These are phyloP conservation scores for Trametes elegans DNA, from an alignment of 768 basidiomycete species.

Conservation along the genomic window DNA sequence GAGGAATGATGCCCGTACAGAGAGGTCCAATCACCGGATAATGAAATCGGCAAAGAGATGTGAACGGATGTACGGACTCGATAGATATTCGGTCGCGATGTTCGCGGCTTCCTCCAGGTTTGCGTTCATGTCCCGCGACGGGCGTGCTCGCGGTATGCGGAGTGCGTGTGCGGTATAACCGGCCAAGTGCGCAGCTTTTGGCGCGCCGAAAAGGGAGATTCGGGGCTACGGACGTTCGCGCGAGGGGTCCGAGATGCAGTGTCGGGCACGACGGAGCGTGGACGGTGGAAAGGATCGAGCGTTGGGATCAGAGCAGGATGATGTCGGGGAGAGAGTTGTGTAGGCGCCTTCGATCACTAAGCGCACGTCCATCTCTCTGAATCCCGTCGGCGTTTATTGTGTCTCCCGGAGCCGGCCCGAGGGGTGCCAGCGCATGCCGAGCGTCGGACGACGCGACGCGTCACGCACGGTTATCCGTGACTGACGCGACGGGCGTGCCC, in stretches of 20 bases:
- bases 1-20: neutral
- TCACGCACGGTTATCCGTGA: slow-evolving; percentile 7
- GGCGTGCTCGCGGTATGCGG: neutral
- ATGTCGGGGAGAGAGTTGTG: slow-evolving; percentile 11
- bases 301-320: slow-evolving; percentile 17
- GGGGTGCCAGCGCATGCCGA: no score
- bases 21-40: neutral
- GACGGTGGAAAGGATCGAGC: neutral
- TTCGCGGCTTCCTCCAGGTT: slow-evolving; percentile 47
- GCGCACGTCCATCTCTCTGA: neutral
- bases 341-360: neutral
- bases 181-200: neutral
- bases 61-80: slow-evolving; percentile 41
- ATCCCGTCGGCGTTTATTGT: slow-evolving; percentile 3
- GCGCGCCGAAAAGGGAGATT: neutral
- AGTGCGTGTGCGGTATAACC: neutral
- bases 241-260: slow-evolving; percentile 9
- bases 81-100: slow-evolving; percentile 48
- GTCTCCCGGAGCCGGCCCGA: neutral
- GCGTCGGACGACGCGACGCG: neutral
- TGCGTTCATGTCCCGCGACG: slow-evolving; percentile 21
- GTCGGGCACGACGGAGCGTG: slow-evolving; percentile 1
- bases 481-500: neutral
- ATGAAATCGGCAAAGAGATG: neutral
- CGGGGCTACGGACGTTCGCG: neutral